phyloP scores from a whole-genome alignment of 805 yeast species.

The Schwanniomyces pseudopolymorphus region DNA sequence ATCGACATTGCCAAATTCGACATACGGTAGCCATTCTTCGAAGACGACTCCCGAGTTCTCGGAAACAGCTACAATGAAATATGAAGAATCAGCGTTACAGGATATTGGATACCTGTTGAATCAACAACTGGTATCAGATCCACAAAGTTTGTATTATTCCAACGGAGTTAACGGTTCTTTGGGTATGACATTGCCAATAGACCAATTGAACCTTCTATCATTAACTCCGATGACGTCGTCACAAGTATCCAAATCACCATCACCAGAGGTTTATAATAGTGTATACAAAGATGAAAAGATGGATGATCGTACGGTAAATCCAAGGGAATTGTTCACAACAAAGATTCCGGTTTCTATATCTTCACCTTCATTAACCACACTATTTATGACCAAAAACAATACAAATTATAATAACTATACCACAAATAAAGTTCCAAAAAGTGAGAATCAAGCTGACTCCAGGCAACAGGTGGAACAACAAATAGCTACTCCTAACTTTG shows the following conservation, averaged over 20 bases:
- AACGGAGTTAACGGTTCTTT: background rate
- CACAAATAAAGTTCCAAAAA: slow-evolving; percentile 1
- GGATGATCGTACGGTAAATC: slow-evolving; percentile 32
- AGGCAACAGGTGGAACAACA: slow-evolving; percentile 1
- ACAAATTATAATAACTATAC: slow-evolving; percentile 2
- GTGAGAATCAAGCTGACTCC: background rate
- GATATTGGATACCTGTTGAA: background rate
- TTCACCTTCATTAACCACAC: slow-evolving; percentile 12
- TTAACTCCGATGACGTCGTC: slow-evolving; percentile 11
- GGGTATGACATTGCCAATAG: slow-evolving; percentile 15
- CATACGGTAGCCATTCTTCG: slow-evolving; percentile 3
- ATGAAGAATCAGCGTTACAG: background rate
- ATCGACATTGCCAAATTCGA: slow-evolving; percentile 6
- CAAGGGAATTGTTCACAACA: slow-evolving; percentile 25
- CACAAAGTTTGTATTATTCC: background rate
- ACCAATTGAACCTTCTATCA: slow-evolving; percentile 25
- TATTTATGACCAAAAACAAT: slow-evolving; percentile 5
- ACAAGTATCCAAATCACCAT: slow-evolving; percentile 14
- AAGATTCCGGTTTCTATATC: slow-evolving; percentile 7
- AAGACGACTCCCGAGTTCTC: slow-evolving; percentile 7
- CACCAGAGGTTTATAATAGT: slow-evolving; percentile 11
- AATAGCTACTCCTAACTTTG: slow-evolving; percentile 12
- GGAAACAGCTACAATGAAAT: slow-evolving; percentile 1
- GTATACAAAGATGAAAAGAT: slow-evolving; percentile 3
- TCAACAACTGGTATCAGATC: background rate